phyloP scores from a whole-genome alignment of 2,329 filamentous ascomycete species.

The Pleochaeta shiraiana region DNA sequence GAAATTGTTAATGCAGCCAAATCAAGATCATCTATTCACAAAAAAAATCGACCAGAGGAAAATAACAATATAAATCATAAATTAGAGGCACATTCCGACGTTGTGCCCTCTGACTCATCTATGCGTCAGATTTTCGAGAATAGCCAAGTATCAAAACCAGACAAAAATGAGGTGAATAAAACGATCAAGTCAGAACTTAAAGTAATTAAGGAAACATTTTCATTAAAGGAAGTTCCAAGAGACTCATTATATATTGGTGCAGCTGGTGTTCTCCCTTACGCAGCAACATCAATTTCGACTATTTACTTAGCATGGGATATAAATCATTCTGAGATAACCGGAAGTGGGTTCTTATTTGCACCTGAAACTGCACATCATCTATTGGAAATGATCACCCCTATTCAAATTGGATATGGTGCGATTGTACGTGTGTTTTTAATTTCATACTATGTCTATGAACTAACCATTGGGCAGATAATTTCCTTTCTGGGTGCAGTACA shows the following conservation, averaged over 20 bases:
- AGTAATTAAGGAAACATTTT: slow-evolving; percentile 47
- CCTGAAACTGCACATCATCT: slow-evolving; percentile 47
- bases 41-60: too few species aligned
- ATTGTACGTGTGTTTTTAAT: slow-evolving; percentile 29
- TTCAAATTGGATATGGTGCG: slow-evolving; percentile 82
- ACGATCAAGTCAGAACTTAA: slow-evolving; percentile 32
- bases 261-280: slow-evolving; percentile 66
- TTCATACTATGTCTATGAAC: not conserved
- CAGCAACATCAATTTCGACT: slow-evolving; percentile 64
- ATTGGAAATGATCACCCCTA: slow-evolving; percentile 55
- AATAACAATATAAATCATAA: not conserved
- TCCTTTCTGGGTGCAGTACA: slow-evolving; percentile 89
- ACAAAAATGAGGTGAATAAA: not conserved
- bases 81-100: not conserved
- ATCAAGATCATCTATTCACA: not conserved
- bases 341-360: slow-evolving; percentile 40
- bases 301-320: slow-evolving; percentile 68
- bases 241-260: slow-evolving; percentile 47
- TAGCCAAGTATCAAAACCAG: not conserved
- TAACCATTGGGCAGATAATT: slow-evolving; percentile 37
- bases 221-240: slow-evolving; percentile 38
- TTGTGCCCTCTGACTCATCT: not conserved
- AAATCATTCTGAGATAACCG: slow-evolving; percentile 40
- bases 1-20: not conserved
- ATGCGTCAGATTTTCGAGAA: not conserved